Evolutionary conservation across 2,329 filamentous ascomycete genomes (phyloP).

Genomic region (Paracoccidioides brasiliensis): DNA sequence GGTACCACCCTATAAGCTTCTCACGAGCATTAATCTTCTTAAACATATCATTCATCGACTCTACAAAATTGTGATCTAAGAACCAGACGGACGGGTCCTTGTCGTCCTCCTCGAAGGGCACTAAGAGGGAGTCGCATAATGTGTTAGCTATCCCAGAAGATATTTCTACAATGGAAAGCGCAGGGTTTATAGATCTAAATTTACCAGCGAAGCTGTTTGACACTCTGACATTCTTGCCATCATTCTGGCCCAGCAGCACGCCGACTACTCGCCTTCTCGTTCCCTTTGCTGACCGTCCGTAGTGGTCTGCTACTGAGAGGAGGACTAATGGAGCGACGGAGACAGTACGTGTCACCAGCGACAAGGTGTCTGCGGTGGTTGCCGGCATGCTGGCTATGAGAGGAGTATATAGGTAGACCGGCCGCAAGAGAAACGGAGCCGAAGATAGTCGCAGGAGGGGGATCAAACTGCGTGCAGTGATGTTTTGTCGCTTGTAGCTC

Average conservation of each 20-base stretch:
- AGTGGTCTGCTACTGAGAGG: conserved; percentile 95
- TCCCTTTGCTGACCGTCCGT: conserved; percentile 84
- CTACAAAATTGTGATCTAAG: conserved; percentile 97
- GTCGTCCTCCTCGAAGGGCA: conserved; percentile 97
- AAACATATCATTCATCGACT: conserved; percentile 99
- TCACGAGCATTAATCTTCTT: conserved; percentile 99
- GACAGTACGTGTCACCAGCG: conserved; percentile 85
- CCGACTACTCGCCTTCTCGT: conserved; percentile 83
- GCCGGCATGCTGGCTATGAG: conserved; percentile 60
- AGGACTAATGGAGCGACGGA: conserved; percentile 96
- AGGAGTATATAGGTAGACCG: neutral
- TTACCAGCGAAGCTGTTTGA: conserved; percentile 97
- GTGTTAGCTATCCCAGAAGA: conserved; percentile 1
- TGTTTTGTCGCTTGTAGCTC: neutral
- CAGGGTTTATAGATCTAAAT: conserved; percentile 16
- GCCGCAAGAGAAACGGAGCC: neutral
- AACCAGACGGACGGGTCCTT: conserved; percentile 99
- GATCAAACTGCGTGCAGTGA: neutral
- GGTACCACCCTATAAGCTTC: conserved; percentile 99
- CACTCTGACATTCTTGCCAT: conserved; percentile 89
- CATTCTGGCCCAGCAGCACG: conserved; percentile 87
- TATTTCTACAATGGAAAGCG: neutral
- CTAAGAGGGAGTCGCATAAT: conserved; percentile 33
- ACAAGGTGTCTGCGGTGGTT: conserved; percentile 92
- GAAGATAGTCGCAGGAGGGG: neutral